Evolutionary conservation across 2,329 filamentous ascomycete species (phyloP).

Genomic region (Venturia oleaginea): DNA sequence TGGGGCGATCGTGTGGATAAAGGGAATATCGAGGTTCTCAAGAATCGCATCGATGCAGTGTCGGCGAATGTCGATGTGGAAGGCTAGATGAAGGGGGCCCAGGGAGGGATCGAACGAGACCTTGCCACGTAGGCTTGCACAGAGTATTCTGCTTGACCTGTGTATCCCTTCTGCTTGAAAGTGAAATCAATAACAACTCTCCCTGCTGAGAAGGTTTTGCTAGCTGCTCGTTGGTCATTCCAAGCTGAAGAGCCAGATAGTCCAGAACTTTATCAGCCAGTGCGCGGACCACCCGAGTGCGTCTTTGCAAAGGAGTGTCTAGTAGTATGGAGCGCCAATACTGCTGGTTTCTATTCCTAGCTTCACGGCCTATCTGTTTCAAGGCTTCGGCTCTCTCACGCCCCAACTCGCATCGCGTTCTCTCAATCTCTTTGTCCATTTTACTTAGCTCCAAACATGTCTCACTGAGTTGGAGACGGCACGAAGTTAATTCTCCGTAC

Average conservation of each 20-base stretch:
- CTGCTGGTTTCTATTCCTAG: background rate
- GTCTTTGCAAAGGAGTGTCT: background rate
- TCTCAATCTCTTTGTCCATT: background rate
- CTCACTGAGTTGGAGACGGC: background rate
- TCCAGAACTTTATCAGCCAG: background rate
- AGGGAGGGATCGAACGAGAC: too few species aligned
- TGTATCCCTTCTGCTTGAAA: too few species aligned
- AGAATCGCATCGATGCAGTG: too few species aligned
- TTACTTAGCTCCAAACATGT: background rate
- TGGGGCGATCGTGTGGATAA: background rate
- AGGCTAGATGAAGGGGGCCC: too few species aligned
- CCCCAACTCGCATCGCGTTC: background rate
- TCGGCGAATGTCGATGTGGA: too few species aligned
- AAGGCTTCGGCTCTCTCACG: background rate
- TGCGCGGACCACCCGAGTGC: background rate
- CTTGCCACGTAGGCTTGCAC: too few species aligned
- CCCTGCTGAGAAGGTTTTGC: background rate
- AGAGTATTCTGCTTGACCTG: too few species aligned
- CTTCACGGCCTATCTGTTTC: background rate
- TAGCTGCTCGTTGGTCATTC: background rate
- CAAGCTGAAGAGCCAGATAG: background rate
- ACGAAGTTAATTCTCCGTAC: background rate
- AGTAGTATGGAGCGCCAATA: background rate
- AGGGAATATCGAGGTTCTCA: background rate
- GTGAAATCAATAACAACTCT: too few species aligned